Evolutionary conservation across 2,329 filamentous ascomycete genomes (phyloP).

Genomic region (Neospermospora avenae): DNA sequence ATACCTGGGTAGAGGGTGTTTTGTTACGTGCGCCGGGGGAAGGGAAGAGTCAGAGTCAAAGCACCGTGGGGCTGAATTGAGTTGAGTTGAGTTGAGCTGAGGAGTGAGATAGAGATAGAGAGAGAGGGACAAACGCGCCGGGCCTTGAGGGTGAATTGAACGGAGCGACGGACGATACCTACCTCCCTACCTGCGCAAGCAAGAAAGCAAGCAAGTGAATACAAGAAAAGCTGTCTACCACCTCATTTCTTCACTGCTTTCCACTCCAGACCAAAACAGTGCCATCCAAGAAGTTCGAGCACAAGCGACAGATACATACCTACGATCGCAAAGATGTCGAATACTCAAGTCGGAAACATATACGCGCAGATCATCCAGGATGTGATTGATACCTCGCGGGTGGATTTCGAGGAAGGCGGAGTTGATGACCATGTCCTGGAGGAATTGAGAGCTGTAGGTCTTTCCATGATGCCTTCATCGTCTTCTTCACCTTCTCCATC

Average conservation of each 20-base stretch:
- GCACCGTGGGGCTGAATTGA: no score
- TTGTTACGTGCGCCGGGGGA: background rate
- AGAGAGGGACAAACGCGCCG: background rate
- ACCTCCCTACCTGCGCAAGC: no score
- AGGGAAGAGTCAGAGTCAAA: background rate
- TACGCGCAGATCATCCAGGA: slow-evolving; percentile 78
- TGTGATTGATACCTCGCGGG: slow-evolving; percentile 86
- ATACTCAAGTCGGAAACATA: slow-evolving; percentile 57
- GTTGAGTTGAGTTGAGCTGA: background rate
- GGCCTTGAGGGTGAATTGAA: background rate
- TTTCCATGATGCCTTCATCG: background rate
- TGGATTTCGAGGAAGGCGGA: slow-evolving; percentile 96
- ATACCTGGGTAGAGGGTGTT: background rate
- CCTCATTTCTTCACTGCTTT: background rate
- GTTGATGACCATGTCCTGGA: slow-evolving; percentile 84
- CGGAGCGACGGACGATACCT: background rate
- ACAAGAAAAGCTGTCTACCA: no score
- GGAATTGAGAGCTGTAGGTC: slow-evolving; percentile 79
- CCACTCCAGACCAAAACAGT: background rate
- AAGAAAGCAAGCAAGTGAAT: no score
- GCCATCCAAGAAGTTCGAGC: background rate
- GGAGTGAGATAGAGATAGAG: background rate
- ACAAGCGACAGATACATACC: background rate
- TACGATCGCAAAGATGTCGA: slow-evolving; percentile 31
- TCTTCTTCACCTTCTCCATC: background rate